Base-by-base conservation (phyloP, 1,284 basidiomycete genomes). In the Apiotrichum akiyoshidainum region DNA sequence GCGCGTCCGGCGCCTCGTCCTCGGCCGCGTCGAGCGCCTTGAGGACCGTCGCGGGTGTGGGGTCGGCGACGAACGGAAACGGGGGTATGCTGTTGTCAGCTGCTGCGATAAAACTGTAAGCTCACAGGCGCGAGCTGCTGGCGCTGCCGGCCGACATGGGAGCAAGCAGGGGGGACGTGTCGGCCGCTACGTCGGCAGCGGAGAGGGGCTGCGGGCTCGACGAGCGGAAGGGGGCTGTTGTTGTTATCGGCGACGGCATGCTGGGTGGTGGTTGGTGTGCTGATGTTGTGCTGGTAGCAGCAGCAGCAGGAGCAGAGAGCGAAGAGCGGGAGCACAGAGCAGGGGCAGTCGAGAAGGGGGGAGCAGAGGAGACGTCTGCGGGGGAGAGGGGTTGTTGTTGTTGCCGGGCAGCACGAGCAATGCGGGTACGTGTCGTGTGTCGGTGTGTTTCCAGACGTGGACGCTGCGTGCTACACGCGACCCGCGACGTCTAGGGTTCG, bases 21-120 rank as follows among this genome's bases (percentile, higher is more conserved):
- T 46, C 44, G 11, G 42, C 52, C 10, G 41, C 49, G 10, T 54
- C 45, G 44, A 54, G 52, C 14, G 45, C 45, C 6, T 5, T 14
- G 10, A 11, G 39, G 41, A 56, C 33, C 13, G 48, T n/a, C 37
- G 31, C 39, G 21, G 58, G 54, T 5, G 54, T 59, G 17, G 50
- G 31, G 46, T 37, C 17, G 34, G 44, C 35, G 16, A 37, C 21
- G 17, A 14, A 22, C 10, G 46, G 19, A 40, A 26, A 17, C 46
- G 46, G 21, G 17, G 33, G 42, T 16, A 17, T 41, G 17, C 42
- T 44, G 42, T 6, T 19, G 42, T 44, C 19, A 44, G 42, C 19
- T 31, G 26, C 26, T 31, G n/a, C n/a, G 26, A 31, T 31, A 4
- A 14, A 33, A 33, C 19, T 9, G 19, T 19, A 8, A 22, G 21